Base-by-base conservation (phyloP, 148 eudicot genomes). In the Vaccinium darrowii region DNA sequence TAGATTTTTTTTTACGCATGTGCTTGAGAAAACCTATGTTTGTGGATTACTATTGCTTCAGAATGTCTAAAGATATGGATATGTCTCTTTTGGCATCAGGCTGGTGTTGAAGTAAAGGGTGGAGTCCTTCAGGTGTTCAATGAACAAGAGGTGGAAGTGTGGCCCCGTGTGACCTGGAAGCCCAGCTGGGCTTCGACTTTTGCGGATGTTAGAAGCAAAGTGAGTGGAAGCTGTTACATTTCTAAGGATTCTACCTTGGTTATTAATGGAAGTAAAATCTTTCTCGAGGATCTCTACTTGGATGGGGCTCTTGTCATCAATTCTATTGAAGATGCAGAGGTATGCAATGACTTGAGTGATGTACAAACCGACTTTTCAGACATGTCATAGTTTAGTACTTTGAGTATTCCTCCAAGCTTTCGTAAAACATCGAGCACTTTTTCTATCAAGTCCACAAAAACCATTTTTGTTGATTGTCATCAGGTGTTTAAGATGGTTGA, bases 71-170 rank as follows among this genome's bases (percentile, higher is more conserved):
- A 5, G 9, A 63, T 51, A 49, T 56, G 52, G 15, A 14, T 14
- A 19, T 80, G 57, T 63, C 49, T 62, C 72, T 58, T 81, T 71
- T 67, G 58, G 86, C 85, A 23, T 49, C 85, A 97, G 99, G 99
- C 91, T 84, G 99, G 99, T 78, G 89, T 93, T 51, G 88, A 93
- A 88, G 85, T 97, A 75, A 94, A 87, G 27, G 98, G 94, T 84
- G 96, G 98, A 39, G 89, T 84, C 53, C 82, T 54, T 21, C 82
- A 88, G 77, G 90, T 88, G 71, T 95, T 93, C 84, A 97, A 94
- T 47, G 98, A 95, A 43, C 99, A 97, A 91, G 98, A 95, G 85
- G 98, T 95, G 78, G 98, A 97, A 81, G 93, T 95, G 50, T 97
- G 98, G 98, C 92, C 99, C 54, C 95, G 93, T 73, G 87, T 95